Base-by-base conservation (phyloP, 2,329 filamentous ascomycete species). In the Boeremia lycopersici region DNA sequence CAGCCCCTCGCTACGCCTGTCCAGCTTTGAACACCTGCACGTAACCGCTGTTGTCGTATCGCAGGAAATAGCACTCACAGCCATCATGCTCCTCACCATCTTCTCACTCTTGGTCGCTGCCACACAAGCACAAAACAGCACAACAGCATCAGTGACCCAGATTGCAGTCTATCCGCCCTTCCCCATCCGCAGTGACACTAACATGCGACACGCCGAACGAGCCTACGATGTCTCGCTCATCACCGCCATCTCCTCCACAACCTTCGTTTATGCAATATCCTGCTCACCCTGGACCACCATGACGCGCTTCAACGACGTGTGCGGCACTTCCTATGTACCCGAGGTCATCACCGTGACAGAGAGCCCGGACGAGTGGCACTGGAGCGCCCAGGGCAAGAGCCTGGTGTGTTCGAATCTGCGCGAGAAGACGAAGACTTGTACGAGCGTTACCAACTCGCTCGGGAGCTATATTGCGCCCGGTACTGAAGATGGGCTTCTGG, bases 171-270 rank as follows among this genome's bases (percentile, higher is more conserved):
- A 53, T 15, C 54, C 54, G 33, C 54, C 54, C n/a, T 57, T 53
- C n/a, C 54, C 54, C 11, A 57, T 57, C 35, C 48, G 50, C 13
- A 30, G 45, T 41, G 56, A 35, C 39, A 46, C 38, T 4, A 52
- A 45, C 28, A 53, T 51, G 53, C 52, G 53, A 46, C 56, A 59
- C 40, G 39, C 38, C 15, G 46, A 56, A 26, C 56, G 56, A 12
- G 53, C 52, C 31, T 59, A 59, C 52, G 49, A 46, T 13, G 48
- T 54, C 44, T 59, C 56, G 19, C 35, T 59, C 9, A 53, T 59
- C 30, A 59, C 46, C 13, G 40, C 43, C 15, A 48, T 56, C 23
- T 52, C 52, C 17, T 46, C 48, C 13, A 49, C 52, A 2, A 59
- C 56, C 5, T 19, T 56, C 7, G 48, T 59, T 11, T 59, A 56